A percentile compares a stretch with the other conserved stretches of the same genome.
phyloP scores from a whole-genome alignment of 2,329 filamentous ascomycete genomes.

The Calonectria montana region DNA sequence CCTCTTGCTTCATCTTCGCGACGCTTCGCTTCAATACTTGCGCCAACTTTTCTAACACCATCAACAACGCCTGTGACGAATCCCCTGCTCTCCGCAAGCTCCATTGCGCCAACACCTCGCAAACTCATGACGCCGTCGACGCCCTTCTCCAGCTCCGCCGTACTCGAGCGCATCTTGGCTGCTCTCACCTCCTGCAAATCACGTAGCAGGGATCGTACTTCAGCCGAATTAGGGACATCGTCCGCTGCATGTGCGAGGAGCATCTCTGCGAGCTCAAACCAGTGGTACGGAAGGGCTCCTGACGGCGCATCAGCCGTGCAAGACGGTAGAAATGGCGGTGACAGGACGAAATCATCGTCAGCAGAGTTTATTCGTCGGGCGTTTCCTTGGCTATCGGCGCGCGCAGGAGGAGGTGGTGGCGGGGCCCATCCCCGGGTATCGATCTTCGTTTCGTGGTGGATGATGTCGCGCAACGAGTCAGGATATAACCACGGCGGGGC shows the following conservation, averaged over 20 bases:
- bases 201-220: constrained; percentile 79
- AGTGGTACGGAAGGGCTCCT: constrained; percentile 89
- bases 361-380: constrained; percentile 48
- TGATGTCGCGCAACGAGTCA: constrained; percentile 78
- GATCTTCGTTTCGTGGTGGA: constrained; percentile 82
- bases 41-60: constrained; percentile 84
- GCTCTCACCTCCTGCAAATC: constrained; percentile 89
- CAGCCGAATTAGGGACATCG: constrained; percentile 79
- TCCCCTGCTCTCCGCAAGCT: constrained; percentile 85
- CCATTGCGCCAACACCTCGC: constrained; percentile 88
- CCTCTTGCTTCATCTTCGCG: constrained; percentile 79
- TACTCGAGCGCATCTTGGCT: constrained; percentile 85
- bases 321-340: constrained; percentile 82
- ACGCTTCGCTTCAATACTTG: constrained; percentile 80
- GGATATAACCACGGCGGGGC: constrained; percentile 90
- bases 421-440: constrained; percentile 80
- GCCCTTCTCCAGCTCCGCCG: constrained; percentile 76
- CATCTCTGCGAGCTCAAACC: constrained; percentile 91
- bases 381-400: constrained; percentile 59
- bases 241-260: constrained; percentile 87
- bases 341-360: constrained; percentile 54
- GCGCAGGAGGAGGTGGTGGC: constrained; percentile 73
- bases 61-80: constrained; percentile 91
- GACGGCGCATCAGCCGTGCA: constrained; percentile 77
- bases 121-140: constrained; percentile 77